Evolutionary conservation across 2,329 filamentous ascomycete genomes (phyloP), one percentile per base, ranked within the genome.

Genomic region (Rasamsonia emersonii): DNA sequence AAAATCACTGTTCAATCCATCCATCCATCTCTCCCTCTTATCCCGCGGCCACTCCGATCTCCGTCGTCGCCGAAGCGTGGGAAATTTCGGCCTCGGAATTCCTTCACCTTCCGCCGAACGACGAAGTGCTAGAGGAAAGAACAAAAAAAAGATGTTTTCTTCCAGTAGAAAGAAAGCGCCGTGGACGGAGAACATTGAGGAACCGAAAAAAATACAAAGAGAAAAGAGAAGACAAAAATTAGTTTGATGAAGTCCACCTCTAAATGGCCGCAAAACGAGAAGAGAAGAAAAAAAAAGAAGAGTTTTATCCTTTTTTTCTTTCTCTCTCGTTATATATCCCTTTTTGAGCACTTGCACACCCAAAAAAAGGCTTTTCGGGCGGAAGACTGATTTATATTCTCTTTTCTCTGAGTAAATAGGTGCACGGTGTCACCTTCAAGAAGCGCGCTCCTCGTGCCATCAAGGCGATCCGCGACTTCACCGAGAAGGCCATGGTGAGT

Each of bases 381-480:
- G 73, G 75, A 79, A 79, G 75, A 79, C 77, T 81, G 68, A 80
- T 71, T 62, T 45, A 44, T 45, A 35, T 58, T 49, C 50, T 54
- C 42, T 56, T 49, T 55, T 53, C 53, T 56, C 56, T 50, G 51
- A 41, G 39, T 46, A 39, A 45, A 66, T 68, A 96, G 91, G 74
- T 95, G 64, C 88, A 96, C 72, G 91, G 91, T 70, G 84, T 91
- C 50, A 78, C 77, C 65, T 98, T 98, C 86, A 98, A 98, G 84
- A 96, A 98, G 86, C 79, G 91, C 65, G 93, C 93, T 65, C 91
- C 91, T 65, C 77, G 79, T 61, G 91, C 91, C 61, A 93, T 98
- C 77, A 98, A 98, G 84, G 91, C 96, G 82, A 96, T 98, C 75
- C 85, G 86, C 72, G 77, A 73, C 58, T 98, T 98, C 63, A 86